A percentile compares a stretch with the other conserved stretches of the same genome.
Evolutionary conservation across 495 filamentous ascomycete genomes (phyloP).

Genomic region (Podospora sp.): DNA sequence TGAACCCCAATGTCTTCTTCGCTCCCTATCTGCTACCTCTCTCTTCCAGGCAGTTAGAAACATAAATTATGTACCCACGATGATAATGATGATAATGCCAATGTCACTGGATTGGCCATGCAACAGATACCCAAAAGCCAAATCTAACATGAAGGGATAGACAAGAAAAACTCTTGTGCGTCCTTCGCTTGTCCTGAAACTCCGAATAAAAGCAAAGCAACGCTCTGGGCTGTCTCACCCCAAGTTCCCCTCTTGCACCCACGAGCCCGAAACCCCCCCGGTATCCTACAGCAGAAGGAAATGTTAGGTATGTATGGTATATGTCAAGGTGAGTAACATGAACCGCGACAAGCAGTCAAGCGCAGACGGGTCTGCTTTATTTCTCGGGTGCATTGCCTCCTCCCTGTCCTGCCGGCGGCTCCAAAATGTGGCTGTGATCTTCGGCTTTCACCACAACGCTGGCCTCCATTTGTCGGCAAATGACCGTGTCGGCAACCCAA

Average conservation of each 20-base stretch:
- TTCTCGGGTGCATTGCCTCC: neutral
- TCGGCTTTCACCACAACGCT: conserved; percentile 50
- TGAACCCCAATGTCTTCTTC: too few relatives aligned
- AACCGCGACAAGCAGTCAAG: neutral
- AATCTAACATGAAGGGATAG: neutral
- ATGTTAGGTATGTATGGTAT: neutral
- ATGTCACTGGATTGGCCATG: too few relatives aligned
- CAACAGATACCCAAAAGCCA: neutral
- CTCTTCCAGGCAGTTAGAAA: too few relatives aligned
- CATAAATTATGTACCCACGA: too few relatives aligned
- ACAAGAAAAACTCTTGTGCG: conserved; percentile 18
- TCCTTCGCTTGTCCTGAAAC: neutral
- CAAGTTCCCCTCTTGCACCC: neutral
- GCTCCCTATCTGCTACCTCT: too few relatives aligned
- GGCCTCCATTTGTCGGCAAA: conserved; percentile 53
- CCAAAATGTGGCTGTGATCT: conserved; percentile 57
- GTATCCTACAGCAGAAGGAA: neutral
- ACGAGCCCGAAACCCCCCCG: neutral
- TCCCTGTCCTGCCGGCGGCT: conserved; percentile 48
- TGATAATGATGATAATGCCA: too few relatives aligned
- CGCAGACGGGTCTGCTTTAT: neutral
- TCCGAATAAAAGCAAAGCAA: neutral
- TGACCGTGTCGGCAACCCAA: conserved; percentile 78
- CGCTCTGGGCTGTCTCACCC: neutral
- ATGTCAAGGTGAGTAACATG: neutral